phyloP scores from a whole-genome alignment of 176 grass and related monocot species.

The Rhynchospora pubera region DNA sequence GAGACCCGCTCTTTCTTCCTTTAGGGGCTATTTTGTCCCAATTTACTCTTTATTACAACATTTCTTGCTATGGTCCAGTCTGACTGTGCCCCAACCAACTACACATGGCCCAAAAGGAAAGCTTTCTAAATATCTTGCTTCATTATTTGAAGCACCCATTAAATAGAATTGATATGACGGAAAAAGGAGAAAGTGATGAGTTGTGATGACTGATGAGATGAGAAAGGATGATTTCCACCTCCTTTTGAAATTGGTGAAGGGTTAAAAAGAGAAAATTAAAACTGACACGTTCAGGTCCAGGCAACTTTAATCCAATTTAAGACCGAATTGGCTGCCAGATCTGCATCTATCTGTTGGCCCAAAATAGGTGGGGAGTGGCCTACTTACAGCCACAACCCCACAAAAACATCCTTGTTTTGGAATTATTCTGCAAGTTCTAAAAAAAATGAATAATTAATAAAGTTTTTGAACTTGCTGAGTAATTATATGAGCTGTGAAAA shows the following conservation, averaged over 20 bases:
- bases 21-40: background rate
- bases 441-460: background rate
- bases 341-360: slow-evolving; percentile 17
- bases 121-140: background rate
- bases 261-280: background rate
- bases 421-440: background rate
- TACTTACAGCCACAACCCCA: background rate
- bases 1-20: background rate
- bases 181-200: background rate
- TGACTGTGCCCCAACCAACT: background rate
- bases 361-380: slow-evolving; percentile 6
- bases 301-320: slow-evolving; percentile 8
- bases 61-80: background rate
- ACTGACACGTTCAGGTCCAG: background rate
- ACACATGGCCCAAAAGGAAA: slow-evolving; percentile 14
- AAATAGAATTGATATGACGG: background rate
- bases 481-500: background rate
- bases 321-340: background rate
- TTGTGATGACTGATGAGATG: no score
- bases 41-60: background rate
- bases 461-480: background rate
- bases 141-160: background rate
- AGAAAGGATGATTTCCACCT: background rate
- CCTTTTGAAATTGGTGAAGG: background rate
- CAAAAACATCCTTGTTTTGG: slow-evolving; percentile 3